Base-by-base conservation (phyloP, 345 rosid species). In the Lumnitzera racemosa region DNA sequence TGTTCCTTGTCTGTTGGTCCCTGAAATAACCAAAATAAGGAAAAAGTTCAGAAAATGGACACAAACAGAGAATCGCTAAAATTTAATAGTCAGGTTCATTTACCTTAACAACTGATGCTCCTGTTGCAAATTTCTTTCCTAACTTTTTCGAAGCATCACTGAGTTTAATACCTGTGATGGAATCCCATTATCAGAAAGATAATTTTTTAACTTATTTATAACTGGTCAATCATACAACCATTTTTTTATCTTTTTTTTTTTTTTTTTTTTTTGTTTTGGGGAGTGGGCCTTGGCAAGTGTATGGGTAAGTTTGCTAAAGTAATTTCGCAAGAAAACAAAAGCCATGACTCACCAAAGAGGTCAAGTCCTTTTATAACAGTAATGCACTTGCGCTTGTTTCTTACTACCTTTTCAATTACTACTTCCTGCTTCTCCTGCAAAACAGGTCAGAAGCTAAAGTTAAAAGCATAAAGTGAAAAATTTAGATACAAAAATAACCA, bases 1-100 rank as follows among this genome's bases (percentile, higher is more conserved):
- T 92, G 98, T 67, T 92, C 98, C 80, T 89, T 92, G 16, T 92
- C 98, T 60, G 97, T 92, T 41, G 97, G 98, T 55, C 97, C 98
- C 98, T 92, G 68, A 59, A 62, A 58, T 52, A 13, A 61, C 61
- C 29, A 59, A 57, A 66, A 15, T 15, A 20, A 13, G 56, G 14
- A 51, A 61, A 46, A n/a, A 16, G 43, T 36, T 36, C 43, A 36
- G 43, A 36, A 36, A 5, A 41, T 15, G 12, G 63, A 24, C 47
- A 13, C 61, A 25, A 16, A 12, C 57, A 50, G 55, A 58, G 47
- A 54, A 54, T 27, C 29, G 69, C 43, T n/a, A 11, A 12, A 62
- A 43, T 61, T 16, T 27, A 41, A 46, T 31, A 48, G 46, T 48
- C n/a, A 57, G 16, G 16, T 58, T 65, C 15, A 63, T 72, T 61